These are phyloP conservation scores for Pseudogymnoascus verrucosus DNA, from an alignment of 2,329 filamentous ascomycete genomes.

Conservation along the genomic window DNA sequence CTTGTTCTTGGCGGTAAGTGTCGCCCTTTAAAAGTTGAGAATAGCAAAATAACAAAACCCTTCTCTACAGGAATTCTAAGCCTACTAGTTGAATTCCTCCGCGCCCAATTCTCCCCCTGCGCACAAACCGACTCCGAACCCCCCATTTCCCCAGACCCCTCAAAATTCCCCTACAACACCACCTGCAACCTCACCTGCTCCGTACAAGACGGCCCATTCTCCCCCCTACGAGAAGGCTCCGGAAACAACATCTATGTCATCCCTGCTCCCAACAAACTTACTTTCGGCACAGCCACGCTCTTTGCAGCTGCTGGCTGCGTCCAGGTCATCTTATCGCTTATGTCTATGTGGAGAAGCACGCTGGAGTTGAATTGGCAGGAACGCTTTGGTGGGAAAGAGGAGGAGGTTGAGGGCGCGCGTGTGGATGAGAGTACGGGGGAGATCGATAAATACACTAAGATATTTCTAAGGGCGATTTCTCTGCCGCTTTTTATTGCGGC, in stretches of 20 bases:
- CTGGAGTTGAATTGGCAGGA: conserved; percentile 52
- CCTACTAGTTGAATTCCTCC: conserved; percentile 57
- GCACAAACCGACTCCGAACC: conserved; percentile 30
- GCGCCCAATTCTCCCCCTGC: conserved; percentile 39
- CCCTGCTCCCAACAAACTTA: conserved; percentile 45
- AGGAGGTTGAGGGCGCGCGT: conserved; percentile 1
- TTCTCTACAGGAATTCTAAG: conserved; percentile 46
- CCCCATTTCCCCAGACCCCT: conserved; percentile 28
- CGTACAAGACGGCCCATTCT: conserved; percentile 39
- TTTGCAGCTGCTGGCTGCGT: conserved; percentile 58
- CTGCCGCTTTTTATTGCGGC: conserved; percentile 51
- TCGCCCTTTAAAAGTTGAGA: neutral
- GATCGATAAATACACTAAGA: conserved; percentile 34
- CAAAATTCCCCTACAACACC: conserved; percentile 38
- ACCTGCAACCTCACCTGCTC: conserved; percentile 44
- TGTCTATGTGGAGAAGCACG: conserved; percentile 57
- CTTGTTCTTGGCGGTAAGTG: conserved; percentile 49
- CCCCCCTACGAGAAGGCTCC: conserved; percentile 46
- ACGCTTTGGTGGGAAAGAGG: conserved; percentile 29
- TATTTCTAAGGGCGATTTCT: conserved; percentile 47
- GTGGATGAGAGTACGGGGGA: conserved; percentile 39
- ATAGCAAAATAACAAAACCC: conserved; percentile 9
- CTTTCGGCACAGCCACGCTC: conserved; percentile 51
- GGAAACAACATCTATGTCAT: conserved; percentile 57
- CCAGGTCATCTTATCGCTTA: conserved; percentile 52